These are phyloP conservation scores for Amanita bisporigera DNA, from an alignment of 1,284 basidiomycete species.

Conservation along the genomic window DNA sequence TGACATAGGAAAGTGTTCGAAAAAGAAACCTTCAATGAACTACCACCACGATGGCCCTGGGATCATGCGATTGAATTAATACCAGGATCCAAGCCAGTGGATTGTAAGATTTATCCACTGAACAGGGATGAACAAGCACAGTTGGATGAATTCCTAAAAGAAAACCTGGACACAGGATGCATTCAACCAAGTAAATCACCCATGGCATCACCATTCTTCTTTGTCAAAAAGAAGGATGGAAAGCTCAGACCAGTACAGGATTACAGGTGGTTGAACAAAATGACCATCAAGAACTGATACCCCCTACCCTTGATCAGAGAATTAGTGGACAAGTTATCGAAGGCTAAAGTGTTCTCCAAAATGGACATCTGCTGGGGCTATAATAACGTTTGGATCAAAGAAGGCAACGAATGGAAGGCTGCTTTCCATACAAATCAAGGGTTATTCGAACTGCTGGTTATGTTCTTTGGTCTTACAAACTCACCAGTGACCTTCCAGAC, in stretches of 20 bases:
- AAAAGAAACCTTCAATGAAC: too few relatives aligned
- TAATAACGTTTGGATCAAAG: too few relatives aligned
- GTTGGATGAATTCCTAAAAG: too few relatives aligned
- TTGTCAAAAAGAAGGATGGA: conserved; percentile 44
- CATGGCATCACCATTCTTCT: conserved; percentile 45
- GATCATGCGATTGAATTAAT: too few relatives aligned
- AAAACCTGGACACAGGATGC: too few relatives aligned
- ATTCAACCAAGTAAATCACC: conserved; percentile 35
- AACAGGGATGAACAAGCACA: too few relatives aligned
- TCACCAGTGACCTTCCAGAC: conserved; percentile 8
- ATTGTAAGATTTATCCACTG: too few relatives aligned
- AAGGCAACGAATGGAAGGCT: conserved; percentile 10
- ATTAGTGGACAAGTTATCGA: conserved; percentile 22
- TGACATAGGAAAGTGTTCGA: too few relatives aligned
- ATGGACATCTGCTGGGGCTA: conserved; percentile 33
- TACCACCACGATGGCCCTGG: too few relatives aligned
- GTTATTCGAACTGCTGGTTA: conserved; percentile 19
- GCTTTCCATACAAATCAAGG: conserved; percentile 32
- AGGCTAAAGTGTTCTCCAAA: conserved; percentile 44
- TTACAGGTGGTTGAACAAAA: conserved; percentile 45
- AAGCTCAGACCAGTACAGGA: conserved; percentile 37
- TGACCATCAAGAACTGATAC: conserved; percentile 45
- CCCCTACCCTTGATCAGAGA: conserved; percentile 47
- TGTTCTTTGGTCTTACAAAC: conserved; percentile 5
- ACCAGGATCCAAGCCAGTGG: too few relatives aligned